Percentiles rank a stretch among this genome's conserved stretches.
Evolutionary conservation across 2,329 filamentous ascomycete species (phyloP).

Genomic region (Pseudogymnoascus destructans): DNA sequence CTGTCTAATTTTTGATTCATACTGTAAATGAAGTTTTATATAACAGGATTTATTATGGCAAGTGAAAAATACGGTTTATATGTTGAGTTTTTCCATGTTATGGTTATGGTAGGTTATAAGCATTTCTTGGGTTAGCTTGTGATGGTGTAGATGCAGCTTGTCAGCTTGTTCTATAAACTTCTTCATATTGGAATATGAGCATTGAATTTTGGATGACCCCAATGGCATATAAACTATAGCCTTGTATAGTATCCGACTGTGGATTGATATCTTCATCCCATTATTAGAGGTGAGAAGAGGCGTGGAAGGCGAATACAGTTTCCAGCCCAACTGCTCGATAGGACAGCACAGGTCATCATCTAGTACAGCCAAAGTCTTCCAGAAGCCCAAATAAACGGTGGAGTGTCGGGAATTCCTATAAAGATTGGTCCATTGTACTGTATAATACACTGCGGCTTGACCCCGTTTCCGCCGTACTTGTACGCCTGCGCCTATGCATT

Average conservation of each 20-base stretch:
- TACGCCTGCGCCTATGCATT: slow-evolving; percentile 9
- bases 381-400: neutral
- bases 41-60: neutral
- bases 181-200: neutral
- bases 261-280: neutral
- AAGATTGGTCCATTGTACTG: slow-evolving; percentile 4
- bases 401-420: neutral
- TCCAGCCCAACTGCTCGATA: neutral
- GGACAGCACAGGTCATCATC: neutral
- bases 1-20: neutral
- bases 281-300: neutral
- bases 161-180: neutral
- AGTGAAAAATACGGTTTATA: neutral
- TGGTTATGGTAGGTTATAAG: neutral
- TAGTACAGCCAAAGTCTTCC: neutral
- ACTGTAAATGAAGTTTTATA: neutral
- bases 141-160: neutral
- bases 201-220: neutral
- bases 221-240: neutral
- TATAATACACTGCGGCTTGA: slow-evolving; percentile 8
- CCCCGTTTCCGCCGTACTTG: neutral
- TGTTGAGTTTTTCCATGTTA: neutral
- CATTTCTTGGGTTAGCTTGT: slow-evolving; percentile 3
- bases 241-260: neutral
- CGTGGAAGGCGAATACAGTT: neutral